phyloP scores from a whole-genome alignment of 2,329 filamentous ascomycete genomes.

The Akanthomyces lecanii region DNA sequence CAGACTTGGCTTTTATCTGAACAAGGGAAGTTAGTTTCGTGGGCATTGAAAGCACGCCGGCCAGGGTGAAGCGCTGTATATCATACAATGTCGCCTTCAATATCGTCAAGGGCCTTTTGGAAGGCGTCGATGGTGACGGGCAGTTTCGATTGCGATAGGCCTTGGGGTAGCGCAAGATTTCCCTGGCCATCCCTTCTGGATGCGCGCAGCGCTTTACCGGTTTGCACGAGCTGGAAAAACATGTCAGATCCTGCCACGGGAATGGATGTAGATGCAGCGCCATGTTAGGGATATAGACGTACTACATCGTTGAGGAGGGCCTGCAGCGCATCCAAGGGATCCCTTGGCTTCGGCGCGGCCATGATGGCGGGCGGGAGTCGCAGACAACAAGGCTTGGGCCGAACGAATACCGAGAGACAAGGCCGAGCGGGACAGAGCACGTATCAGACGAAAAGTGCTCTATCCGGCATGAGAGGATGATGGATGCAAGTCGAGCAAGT shows the following conservation, averaged over 20 bases:
- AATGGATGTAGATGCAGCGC: neutral
- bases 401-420: neutral
- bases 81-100: constrained; percentile 54
- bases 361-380: constrained; percentile 22
- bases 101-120: constrained; percentile 51
- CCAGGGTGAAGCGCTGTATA: constrained; percentile 19
- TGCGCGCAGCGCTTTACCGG: constrained; percentile 52
- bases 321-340: constrained; percentile 47
- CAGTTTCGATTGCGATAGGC: constrained; percentile 38
- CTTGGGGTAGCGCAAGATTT: constrained; percentile 30
- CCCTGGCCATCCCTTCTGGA: constrained; percentile 43
- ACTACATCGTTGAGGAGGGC: constrained; percentile 53
- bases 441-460: neutral
- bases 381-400: neutral
- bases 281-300: constrained; percentile 26
- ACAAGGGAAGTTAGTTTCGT: constrained; percentile 7
- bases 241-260: constrained; percentile 15
- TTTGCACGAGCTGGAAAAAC: constrained; percentile 49
- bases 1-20: constrained; percentile 48
- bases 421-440: neutral
- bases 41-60: neutral
- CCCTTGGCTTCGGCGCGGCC: constrained; percentile 32
- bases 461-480: neutral
- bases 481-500: neutral
- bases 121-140: constrained; percentile 45